phyloP scores from a whole-genome alignment of 768 basidiomycete genomes.

The Mycena leptocephala region DNA sequence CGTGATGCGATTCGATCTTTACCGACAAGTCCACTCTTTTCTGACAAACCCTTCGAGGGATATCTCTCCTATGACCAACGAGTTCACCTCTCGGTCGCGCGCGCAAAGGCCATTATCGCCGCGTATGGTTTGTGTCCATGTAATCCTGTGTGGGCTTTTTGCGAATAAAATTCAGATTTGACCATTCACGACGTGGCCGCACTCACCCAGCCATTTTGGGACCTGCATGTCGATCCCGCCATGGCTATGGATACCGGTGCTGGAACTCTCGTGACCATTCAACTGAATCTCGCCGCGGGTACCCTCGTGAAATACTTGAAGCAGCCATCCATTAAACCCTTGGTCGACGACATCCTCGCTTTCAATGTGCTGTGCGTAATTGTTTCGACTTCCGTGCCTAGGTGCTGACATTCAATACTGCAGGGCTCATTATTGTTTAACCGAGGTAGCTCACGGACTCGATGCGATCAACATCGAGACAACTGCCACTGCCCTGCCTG shows the following conservation, averaged over 20 bases:
- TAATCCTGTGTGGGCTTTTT: neutral
- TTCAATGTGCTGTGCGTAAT: conserved; percentile 5
- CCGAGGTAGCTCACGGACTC: conserved; percentile 65
- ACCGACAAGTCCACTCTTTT: neutral
- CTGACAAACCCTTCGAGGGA: neutral
- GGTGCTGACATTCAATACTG: neutral
- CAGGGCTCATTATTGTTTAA: conserved; percentile 14
- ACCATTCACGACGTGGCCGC: neutral
- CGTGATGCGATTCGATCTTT: neutral
- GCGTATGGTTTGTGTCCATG: neutral
- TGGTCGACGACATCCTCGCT: neutral
- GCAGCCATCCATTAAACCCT: too few relatives aligned
- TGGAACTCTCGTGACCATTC: neutral
- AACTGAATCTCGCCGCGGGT: conserved; percentile 8
- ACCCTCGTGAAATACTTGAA: neutral
- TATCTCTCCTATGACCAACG: neutral
- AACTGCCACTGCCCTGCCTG: conserved; percentile 65
- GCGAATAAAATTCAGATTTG: neutral
- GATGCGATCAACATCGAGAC: conserved; percentile 76
- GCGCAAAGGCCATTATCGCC: neutral
- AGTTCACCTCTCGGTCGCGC: neutral
- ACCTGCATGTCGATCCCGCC: neutral
- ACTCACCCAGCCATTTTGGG: neutral
- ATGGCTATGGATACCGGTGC: conserved; percentile 7
- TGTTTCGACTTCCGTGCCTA: neutral